phyloP scores from a whole-genome alignment of 352 stramenopile genomes.

The Vaucheria bursata region DNA sequence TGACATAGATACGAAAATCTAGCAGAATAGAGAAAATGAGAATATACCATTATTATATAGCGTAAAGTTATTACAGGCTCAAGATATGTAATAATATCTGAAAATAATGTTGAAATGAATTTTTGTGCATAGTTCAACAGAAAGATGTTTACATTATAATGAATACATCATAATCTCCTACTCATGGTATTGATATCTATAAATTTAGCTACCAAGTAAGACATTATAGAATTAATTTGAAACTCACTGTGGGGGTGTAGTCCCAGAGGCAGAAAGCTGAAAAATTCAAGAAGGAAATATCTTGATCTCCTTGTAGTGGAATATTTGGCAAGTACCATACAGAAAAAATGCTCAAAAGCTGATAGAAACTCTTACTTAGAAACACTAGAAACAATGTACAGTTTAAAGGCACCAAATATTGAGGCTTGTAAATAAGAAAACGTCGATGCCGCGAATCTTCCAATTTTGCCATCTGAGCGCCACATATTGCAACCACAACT shows the following conservation, averaged over 20 bases:
- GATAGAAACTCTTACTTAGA: slow-evolving; percentile 36
- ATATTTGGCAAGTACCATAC: slow-evolving; percentile 39
- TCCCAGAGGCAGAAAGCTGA: slow-evolving; percentile 28
- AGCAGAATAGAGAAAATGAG: no score
- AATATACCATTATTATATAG: no score
- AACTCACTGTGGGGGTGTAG: slow-evolving; percentile 29
- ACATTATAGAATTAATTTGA: no score
- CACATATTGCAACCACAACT: slow-evolving; percentile 18
- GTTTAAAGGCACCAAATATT: slow-evolving; percentile 20
- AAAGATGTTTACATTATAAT: no score
- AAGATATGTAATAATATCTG: no score
- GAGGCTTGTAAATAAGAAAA: slow-evolving; percentile 35
- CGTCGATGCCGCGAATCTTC: slow-evolving; percentile 21
- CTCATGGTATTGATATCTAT: no score
- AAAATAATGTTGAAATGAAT: no score
- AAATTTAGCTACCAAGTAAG: no score
- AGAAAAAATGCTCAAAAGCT: slow-evolving; percentile 16
- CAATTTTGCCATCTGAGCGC: slow-evolving; percentile 22
- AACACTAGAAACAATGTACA: slow-evolving; percentile 38
- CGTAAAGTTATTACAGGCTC: no score
- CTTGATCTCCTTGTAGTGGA: slow-evolving; percentile 21
- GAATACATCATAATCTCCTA: no score
- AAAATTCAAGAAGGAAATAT: slow-evolving; percentile 32
- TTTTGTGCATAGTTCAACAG: no score
- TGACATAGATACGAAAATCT: no score